Evolutionary conservation across 2,329 filamentous ascomycete genomes (phyloP).

Genomic region (Aureobasidium sp.): DNA sequence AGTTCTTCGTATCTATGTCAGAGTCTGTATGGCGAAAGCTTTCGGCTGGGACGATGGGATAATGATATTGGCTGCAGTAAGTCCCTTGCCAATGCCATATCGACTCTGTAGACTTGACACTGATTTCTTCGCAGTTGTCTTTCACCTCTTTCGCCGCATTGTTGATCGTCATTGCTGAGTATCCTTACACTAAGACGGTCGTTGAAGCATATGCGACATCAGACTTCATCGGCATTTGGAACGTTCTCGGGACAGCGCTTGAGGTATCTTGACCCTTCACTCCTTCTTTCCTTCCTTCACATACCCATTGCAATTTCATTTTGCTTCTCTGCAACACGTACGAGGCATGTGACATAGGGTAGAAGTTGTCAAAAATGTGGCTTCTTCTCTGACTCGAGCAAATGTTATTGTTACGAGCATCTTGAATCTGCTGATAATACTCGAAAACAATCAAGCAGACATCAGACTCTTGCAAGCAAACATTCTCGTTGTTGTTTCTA

Average conservation of each 20-base stretch:
- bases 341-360: not conserved
- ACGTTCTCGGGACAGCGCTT: not conserved
- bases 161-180: not conserved
- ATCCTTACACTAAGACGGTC: not conserved
- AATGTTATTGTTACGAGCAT: not conserved
- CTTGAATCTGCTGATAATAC: not conserved
- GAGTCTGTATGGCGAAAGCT: constrained; percentile 7
- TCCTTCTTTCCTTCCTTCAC: not conserved
- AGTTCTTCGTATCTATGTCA: constrained; percentile 9
- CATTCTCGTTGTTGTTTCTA: not conserved
- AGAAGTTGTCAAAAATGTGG: not conserved
- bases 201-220: not conserved
- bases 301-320: not conserved
- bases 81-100: not conserved
- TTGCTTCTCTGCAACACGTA: not conserved
- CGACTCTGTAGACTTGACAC: not conserved
- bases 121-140: not conserved
- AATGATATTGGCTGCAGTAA: constrained; percentile 9
- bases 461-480: not conserved
- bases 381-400: no score
- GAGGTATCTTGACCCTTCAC: not conserved
- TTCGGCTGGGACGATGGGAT: constrained; percentile 14
- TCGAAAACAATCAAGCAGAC: not conserved
- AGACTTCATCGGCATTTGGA: not conserved
- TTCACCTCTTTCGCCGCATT: not conserved